These are phyloP conservation scores for Bryoerythrophyllum caledonicum DNA, from an alignment of 225 moss, liverwort and hornwort genomes.

Conservation along the genomic window DNA sequence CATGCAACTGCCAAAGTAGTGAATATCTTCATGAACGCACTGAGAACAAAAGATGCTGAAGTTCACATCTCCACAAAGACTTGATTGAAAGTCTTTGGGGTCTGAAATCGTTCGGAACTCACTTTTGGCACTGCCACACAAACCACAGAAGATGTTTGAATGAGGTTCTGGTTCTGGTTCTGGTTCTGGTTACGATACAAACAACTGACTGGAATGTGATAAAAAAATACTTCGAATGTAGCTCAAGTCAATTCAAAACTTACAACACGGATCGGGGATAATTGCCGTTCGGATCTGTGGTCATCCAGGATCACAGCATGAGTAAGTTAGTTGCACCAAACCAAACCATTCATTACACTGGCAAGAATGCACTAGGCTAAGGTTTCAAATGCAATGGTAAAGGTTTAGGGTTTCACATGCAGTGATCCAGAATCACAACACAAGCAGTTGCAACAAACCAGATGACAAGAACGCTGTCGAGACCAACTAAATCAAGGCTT, in stretches of 20 bases:
- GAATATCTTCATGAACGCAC: background rate
- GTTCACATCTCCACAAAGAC: background rate
- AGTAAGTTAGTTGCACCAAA: constrained; percentile 9
- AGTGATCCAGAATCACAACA: background rate
- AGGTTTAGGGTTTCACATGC: too few species aligned
- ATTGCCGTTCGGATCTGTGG: constrained; percentile 28
- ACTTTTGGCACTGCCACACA: constrained; percentile 38
- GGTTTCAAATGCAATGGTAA: too few species aligned
- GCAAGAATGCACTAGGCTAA: too few species aligned
- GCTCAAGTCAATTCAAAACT: constrained; percentile 12
- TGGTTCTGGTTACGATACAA: background rate
- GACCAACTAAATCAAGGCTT: too few species aligned
- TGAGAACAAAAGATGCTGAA: background rate
- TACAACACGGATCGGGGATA: constrained; percentile 31
- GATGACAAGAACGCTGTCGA: too few species aligned
- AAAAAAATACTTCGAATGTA: constrained; percentile 3
- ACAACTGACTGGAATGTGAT: background rate
- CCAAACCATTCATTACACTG: background rate
- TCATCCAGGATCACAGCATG: constrained; percentile 13
- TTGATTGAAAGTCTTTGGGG: background rate
- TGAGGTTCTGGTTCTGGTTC: background rate
- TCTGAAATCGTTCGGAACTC: constrained; percentile 22
- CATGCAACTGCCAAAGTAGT: too few species aligned
- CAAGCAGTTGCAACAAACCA: too few species aligned
- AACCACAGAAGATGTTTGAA: constrained; percentile 8